Percentiles rank a stretch among this genome's conserved stretches.
Evolutionary conservation across 345 rosid species (phyloP).

Genomic region (Pseudoturritis turrita): DNA sequence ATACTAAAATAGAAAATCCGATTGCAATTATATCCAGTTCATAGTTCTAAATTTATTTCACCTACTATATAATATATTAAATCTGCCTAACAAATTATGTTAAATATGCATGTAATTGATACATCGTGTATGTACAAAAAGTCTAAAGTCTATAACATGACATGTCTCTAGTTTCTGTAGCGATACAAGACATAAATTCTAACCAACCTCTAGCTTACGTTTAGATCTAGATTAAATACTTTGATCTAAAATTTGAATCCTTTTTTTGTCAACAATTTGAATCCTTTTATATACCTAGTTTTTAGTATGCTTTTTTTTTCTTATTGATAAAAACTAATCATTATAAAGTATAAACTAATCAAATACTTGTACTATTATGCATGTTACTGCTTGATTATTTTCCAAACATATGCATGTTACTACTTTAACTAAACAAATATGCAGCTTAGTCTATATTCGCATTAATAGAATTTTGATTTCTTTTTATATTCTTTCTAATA

Average conservation of each 20-base stretch:
- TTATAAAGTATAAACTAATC: neutral
- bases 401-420: conserved; percentile 17
- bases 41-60: neutral
- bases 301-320: neutral
- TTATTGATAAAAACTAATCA: neutral
- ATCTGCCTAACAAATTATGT: neutral
- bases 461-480: neutral
- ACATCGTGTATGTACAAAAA: conserved; percentile 14
- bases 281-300: neutral
- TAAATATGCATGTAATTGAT: conserved; percentile 13
- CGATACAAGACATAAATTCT: conserved; percentile 32
- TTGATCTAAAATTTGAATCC: neutral
- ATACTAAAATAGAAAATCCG: neutral
- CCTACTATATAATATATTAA: neutral
- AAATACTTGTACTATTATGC: neutral
- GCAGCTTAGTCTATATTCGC: conserved; percentile 8
- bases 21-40: conserved; percentile 7
- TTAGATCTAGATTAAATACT: conserved; percentile 25
- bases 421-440: conserved; percentile 14
- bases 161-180: conserved; percentile 26
- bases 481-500: neutral
- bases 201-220: conserved; percentile 30
- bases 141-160: conserved; percentile 24
- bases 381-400: conserved; percentile 23
- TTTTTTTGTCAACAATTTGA: neutral